Evolutionary conservation across 2,329 filamentous ascomycete genomes (phyloP).

Genomic region (Periglandula ipomoeae): DNA sequence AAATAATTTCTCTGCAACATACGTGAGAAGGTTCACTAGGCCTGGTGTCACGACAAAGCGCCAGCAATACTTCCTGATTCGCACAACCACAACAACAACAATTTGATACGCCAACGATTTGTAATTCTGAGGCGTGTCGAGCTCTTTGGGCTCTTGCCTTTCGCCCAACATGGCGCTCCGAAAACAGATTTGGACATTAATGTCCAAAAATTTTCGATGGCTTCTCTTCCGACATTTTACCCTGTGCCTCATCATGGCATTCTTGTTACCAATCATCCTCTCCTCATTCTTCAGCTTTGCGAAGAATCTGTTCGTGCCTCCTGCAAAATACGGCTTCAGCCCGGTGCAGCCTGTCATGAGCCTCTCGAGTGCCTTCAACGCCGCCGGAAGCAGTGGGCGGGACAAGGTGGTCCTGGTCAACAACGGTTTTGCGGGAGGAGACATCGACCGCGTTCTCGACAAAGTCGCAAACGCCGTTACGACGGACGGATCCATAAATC

Average conservation of each 20-base stretch:
- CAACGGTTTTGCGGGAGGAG: conserved; percentile 57
- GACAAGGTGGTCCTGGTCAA: conserved; percentile 72
- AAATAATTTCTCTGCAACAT: not conserved
- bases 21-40: not conserved
- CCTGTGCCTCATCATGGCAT: conserved; percentile 45
- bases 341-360: conserved; percentile 49
- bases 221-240: conserved; percentile 43
- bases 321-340: conserved; percentile 67
- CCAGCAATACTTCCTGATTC: not conserved
- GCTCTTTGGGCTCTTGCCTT: not conserved
- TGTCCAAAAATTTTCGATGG: conserved; percentile 53
- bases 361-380: conserved; percentile 53
- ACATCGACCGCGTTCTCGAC: conserved; percentile 64
- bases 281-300: conserved; percentile 59
- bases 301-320: conserved; percentile 74
- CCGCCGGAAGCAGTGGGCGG: conserved; percentile 45
- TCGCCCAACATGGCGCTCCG: conserved; percentile 37
- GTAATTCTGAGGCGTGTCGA: not conserved
- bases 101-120: not conserved
- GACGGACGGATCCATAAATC: conserved; percentile 40
- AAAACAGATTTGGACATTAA: conserved; percentile 52
- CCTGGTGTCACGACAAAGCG: not conserved
- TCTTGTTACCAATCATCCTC: conserved; percentile 50
- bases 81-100: too few relatives aligned
- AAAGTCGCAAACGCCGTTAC: conserved; percentile 49